phyloP scores from a whole-genome alignment of 2,329 filamentous ascomycete species.

The Juglanconis sp. region DNA sequence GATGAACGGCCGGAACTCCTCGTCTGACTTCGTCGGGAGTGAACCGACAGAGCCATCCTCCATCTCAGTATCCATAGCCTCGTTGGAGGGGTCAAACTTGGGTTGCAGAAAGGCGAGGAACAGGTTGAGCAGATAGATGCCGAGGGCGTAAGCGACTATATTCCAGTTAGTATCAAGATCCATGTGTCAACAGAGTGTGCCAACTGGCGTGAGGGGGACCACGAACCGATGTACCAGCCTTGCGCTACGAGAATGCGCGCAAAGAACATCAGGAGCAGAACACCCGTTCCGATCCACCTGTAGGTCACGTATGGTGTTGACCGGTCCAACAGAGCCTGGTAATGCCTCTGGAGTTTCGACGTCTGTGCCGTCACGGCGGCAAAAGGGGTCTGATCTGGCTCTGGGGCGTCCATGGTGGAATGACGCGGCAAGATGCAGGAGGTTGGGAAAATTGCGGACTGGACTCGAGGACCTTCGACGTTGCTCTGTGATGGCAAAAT shows the following conservation, averaged over 20 bases:
- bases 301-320: constrained; percentile 87
- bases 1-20: constrained; percentile 98
- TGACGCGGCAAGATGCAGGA: background rate
- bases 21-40: constrained; percentile 90
- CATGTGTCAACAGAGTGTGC: background rate
- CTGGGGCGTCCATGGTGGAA: constrained; percentile 72
- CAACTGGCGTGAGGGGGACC: background rate
- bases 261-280: constrained; percentile 76
- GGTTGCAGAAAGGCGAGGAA: constrained; percentile 98
- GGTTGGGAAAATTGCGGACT: background rate
- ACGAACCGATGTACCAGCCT: constrained; percentile 95
- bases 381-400: constrained; percentile 89
- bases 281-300: constrained; percentile 83
- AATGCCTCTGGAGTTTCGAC: constrained; percentile 75
- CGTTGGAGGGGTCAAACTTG: constrained; percentile 97
- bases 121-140: constrained; percentile 97
- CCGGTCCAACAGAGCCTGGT: constrained; percentile 91
- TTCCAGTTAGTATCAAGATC: constrained; percentile 16
- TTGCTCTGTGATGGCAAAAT: background rate
- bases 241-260: constrained; percentile 86
- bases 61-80: constrained; percentile 87
- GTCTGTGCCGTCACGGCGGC: constrained; percentile 85
- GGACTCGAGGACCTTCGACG: background rate
- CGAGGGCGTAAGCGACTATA: constrained; percentile 92
- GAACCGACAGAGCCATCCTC: constrained; percentile 82